These are phyloP conservation scores for Setaria italica DNA, from an alignment of 202 grass and related monocot species.

Conservation along the genomic window DNA sequence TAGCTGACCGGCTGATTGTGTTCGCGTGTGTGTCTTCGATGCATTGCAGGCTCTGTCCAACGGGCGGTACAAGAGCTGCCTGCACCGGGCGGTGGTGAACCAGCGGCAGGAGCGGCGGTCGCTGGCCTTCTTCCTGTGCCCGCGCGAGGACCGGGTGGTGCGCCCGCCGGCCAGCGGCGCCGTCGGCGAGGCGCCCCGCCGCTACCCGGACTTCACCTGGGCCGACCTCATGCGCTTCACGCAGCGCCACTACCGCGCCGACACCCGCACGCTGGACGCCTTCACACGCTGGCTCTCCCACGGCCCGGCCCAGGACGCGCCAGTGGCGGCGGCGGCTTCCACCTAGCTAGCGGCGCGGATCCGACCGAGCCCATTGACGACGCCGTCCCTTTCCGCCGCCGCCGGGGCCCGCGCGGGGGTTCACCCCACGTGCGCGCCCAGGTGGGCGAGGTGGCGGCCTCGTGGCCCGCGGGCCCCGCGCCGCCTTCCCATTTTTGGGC, in stretches of 20 bases:
- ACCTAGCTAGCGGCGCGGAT: not conserved
- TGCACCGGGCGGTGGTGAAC: slow-evolving; percentile 93
- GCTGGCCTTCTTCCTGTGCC: slow-evolving; percentile 94
- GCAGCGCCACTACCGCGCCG: slow-evolving; percentile 83
- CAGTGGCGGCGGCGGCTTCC: not conserved
- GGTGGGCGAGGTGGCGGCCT: slow-evolving; percentile 39
- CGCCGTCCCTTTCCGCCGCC: slow-evolving; percentile 14
- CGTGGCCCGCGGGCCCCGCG: slow-evolving; percentile 41
- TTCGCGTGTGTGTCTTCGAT: no score
- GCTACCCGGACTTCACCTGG: slow-evolving; percentile 97
- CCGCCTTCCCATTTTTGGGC: slow-evolving; percentile 64
- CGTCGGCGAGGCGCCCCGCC: slow-evolving; percentile 34
- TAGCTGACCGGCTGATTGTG: not conserved
- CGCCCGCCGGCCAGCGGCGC: slow-evolving; percentile 57
- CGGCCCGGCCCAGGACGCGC: slow-evolving; percentile 28
- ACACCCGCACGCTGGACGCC: slow-evolving; percentile 74
- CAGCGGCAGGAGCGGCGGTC: slow-evolving; percentile 66
- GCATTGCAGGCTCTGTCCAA: slow-evolving; percentile 79
- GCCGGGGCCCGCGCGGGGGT: not conserved
- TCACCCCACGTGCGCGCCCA: slow-evolving; percentile 34
- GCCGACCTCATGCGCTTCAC: slow-evolving; percentile 86
- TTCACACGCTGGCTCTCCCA: slow-evolving; percentile 66
- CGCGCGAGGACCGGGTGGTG: slow-evolving; percentile 77
- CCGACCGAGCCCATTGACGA: no score
- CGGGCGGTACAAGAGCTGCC: slow-evolving; percentile 92